Evolutionary conservation across 1,284 basidiomycete genomes (phyloP).

Genomic region (Rhodotorula sp.): DNA sequence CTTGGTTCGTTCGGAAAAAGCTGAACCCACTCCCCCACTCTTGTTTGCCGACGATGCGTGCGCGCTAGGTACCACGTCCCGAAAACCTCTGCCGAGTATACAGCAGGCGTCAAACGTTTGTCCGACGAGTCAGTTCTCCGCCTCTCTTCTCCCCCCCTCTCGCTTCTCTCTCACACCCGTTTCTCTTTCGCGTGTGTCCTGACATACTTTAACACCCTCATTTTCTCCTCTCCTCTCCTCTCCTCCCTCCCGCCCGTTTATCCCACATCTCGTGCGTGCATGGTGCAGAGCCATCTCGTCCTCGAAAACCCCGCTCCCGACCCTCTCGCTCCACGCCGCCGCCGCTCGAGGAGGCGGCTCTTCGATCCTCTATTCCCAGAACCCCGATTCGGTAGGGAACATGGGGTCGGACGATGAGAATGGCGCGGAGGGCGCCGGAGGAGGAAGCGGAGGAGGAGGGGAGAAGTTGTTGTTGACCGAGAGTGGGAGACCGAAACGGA

Average conservation of each 20-base stretch:
- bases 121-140: neutral
- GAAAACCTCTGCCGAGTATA: neutral
- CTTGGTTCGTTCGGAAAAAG: neutral
- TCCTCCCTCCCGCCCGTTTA: neutral
- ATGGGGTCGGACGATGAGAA: constrained; percentile 3
- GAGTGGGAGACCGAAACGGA: constrained; percentile 10
- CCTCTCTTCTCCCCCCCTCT: neutral
- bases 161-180: neutral
- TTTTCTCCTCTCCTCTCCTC: no score
- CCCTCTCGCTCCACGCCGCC: neutral
- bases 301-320: neutral
- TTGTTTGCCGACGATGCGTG: neutral
- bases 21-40: neutral
- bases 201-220: no score
- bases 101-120: neutral
- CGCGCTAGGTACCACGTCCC: constrained; percentile 8
- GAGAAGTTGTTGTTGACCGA: neutral
- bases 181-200: neutral
- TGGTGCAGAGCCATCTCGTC: no score
- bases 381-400: neutral
- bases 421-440: neutral
- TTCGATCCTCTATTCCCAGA: neutral
- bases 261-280: neutral
- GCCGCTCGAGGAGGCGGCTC: no score
- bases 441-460: neutral